Conservation (phyloP, 192 early-diverging fungal genomes). For the Gamsiella multidivaricata region DNA sequence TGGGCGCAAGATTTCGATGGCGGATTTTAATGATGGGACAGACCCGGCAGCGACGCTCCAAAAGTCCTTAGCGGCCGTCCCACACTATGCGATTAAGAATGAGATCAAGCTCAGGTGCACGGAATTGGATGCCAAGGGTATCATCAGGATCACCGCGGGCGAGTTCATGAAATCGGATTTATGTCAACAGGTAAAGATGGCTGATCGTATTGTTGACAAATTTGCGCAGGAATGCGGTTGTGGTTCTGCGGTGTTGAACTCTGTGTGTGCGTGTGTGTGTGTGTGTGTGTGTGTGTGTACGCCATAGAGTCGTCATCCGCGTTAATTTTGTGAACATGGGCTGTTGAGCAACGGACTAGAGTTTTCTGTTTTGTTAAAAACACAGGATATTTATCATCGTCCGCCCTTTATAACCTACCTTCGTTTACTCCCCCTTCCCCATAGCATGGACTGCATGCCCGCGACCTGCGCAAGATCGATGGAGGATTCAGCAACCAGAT, state of each 20-base stretch:
- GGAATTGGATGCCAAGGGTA: slow-evolving; percentile 73
- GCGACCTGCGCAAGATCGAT: slow-evolving; percentile 86
- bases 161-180: slow-evolving; percentile 82
- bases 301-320: too few species aligned
- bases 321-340: neutral
- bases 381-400: neutral
- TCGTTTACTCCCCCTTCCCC: neutral
- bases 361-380: neutral
- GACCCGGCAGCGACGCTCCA: slow-evolving; percentile 12
- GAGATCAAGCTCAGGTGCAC: slow-evolving; percentile 55
- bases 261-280: too few species aligned
- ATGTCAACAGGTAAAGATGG: slow-evolving; percentile 61
- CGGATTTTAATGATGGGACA: neutral
- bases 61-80: slow-evolving; percentile 25
- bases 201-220: too few species aligned
- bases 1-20: neutral
- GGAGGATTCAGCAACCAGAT: slow-evolving; percentile 77
- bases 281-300: too few species aligned
- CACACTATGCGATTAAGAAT: slow-evolving; percentile 29
- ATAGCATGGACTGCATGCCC: slow-evolving; percentile 78
- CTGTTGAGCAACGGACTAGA: neutral
- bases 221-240: too few species aligned
- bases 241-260: too few species aligned
- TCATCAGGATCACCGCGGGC: slow-evolving; percentile 74
- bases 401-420: neutral